A percentile compares a stretch with the other conserved stretches of the same genome.
Evolutionary conservation across 805 yeast genomes (phyloP).

Genomic region (Metschnikowia amazonensis): DNA sequence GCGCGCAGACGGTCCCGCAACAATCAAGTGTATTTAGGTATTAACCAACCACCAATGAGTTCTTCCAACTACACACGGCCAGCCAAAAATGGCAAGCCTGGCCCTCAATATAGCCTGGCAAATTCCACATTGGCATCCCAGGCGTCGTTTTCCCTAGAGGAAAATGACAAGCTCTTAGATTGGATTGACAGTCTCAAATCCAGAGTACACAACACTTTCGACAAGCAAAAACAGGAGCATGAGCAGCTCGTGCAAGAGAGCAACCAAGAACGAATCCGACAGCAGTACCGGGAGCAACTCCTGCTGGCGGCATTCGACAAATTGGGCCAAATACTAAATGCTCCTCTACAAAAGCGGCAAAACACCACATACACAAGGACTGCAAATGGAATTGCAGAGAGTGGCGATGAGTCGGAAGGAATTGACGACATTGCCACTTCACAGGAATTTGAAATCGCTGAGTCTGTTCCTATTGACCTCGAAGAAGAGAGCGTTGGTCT

Average conservation of each 20-base stretch:
- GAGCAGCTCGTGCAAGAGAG: slow-evolving; percentile 11
- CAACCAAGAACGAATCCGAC: slow-evolving; percentile 18
- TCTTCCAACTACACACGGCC: background rate
- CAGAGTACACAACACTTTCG: slow-evolving; percentile 12
- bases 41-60: background rate
- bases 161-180: slow-evolving; percentile 11
- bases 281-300: slow-evolving; percentile 20
- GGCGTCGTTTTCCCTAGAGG: slow-evolving; percentile 4
- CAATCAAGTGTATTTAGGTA: background rate
- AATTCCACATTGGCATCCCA: background rate
- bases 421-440: background rate
- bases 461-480: background rate
- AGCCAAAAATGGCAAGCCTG: background rate
- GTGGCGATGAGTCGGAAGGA: background rate
- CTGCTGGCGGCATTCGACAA: slow-evolving; percentile 27
- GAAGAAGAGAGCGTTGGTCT: background rate
- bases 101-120: background rate
- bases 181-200: slow-evolving; percentile 19
- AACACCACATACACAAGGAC: background rate
- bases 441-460: background rate
- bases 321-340: slow-evolving; percentile 15
- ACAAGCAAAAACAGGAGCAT: slow-evolving; percentile 12
- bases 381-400: background rate
- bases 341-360: background rate
- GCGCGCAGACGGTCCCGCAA: slow-evolving; percentile 5